Percentiles rank a stretch among this genome's conserved stretches.
These are phyloP conservation scores for Sporisorium reilianum DNA, from an alignment of 1,284 basidiomycete genomes.

Conservation along the genomic window DNA sequence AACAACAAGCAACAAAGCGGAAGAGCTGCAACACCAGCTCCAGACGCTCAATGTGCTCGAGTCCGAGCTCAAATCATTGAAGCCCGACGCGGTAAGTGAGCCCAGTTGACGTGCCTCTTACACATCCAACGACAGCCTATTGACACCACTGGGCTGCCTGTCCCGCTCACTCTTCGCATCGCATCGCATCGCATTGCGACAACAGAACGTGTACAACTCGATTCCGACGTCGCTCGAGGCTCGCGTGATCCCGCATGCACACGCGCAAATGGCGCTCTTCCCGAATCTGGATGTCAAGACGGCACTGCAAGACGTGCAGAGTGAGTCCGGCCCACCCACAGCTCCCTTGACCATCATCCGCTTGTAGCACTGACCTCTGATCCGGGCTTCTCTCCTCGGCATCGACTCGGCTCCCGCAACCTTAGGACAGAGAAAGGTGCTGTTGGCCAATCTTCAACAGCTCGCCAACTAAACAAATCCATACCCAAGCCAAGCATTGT, in stretches of 20 bases:
- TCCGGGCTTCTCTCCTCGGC: no score
- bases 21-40: slow-evolving; percentile 28
- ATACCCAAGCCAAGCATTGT: slow-evolving; percentile 2
- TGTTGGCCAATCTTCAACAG: slow-evolving; percentile 30
- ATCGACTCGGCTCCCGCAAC: no score
- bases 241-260: slow-evolving; percentile 34
- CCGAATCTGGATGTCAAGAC: slow-evolving; percentile 33
- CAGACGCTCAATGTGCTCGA: slow-evolving; percentile 40
- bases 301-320: slow-evolving; percentile 31
- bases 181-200: neutral
- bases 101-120: neutral
- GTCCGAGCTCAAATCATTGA: slow-evolving; percentile 36
- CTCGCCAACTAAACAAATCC: slow-evolving; percentile 5
- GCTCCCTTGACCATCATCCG: neutral
- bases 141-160: no score
- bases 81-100: slow-evolving; percentile 29
- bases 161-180: no score
- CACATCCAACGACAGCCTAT: neutral
- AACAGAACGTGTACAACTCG: slow-evolving; percentile 41
- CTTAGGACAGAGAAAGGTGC: slow-evolving; percentile 27
- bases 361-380: no score
- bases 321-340: slow-evolving; percentile 16
- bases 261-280: slow-evolving; percentile 29
- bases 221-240: slow-evolving; percentile 27
- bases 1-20: neutral